Base-by-base conservation (phyloP, 2,329 filamentous ascomycete genomes). In the Clonostachys sp. region DNA sequence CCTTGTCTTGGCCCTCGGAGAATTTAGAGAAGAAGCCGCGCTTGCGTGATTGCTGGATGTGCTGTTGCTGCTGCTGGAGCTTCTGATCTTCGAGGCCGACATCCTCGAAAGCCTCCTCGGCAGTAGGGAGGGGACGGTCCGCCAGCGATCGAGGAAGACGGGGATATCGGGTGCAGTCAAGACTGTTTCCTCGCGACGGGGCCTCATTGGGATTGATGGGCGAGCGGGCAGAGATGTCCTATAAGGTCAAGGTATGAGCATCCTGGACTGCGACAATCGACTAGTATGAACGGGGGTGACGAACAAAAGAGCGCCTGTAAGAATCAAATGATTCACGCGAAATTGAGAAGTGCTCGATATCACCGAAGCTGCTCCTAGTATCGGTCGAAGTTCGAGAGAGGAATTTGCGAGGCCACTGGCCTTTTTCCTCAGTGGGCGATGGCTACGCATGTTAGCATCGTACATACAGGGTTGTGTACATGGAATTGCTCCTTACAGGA, bases 261-360 rank as follows among this genome's bases (percentile, higher is more conserved):
- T 39, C 12, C 36, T 39, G 36, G 2, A 12, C 36, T 39, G 36
- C 14, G 36, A 10, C 34, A 16, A 34, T 12, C 13, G 40, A 18
- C 14, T 6, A 36, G 16, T 36, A 6, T 7, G 13, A 42, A 12
- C 12, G 8, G 24, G 33, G 34, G 8, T 33, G 17, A 49, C 86
- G 57, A 79, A 96, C 92, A 73, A 97, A 97, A 53, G 91, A 96
- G 59, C 94, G 84, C 53, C 94, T 80, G 70, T 97, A 97, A 4
- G 91, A 96, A 65, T 97, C 94, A 61, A 97, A 97, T 3, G 91
- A 96, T 70, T 97, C 94, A 59, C 92, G 82, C 36, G 91, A 96
- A 64, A 97, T 97, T 53, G 87, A 90, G 64, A 97, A 97, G 13
- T 87, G 91, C 63, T 97, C 92, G 57, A 91, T 91, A 52, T 95